These are phyloP conservation scores for Picea sitchensis DNA, from an alignment of 75 land plant genomes.

Conservation along the genomic window DNA sequence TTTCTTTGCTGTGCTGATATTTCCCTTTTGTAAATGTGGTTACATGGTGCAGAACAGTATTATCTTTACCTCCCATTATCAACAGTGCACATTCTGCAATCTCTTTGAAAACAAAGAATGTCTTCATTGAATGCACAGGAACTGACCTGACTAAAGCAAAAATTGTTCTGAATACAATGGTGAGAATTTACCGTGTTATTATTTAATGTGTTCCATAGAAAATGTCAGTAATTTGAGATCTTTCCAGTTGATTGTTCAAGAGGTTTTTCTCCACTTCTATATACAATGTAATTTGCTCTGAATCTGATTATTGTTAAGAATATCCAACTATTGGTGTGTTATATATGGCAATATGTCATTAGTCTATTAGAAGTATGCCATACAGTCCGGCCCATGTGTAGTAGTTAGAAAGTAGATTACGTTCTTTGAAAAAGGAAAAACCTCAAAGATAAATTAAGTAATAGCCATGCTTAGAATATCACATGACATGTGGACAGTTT, in stretches of 20 bases:
- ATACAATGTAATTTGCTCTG: background rate
- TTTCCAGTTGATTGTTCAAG: background rate
- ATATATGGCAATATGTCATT: slow-evolving; percentile 1
- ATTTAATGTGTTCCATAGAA: background rate
- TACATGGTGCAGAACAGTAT: slow-evolving; percentile 62
- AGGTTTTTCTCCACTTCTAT: background rate
- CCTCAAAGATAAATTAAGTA: too few relatives aligned
- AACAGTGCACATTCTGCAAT: slow-evolving; percentile 99
- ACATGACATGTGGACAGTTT: background rate
- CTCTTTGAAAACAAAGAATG: slow-evolving; percentile 83
- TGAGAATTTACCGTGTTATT: slow-evolving; percentile 15
- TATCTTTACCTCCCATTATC: slow-evolving; percentile 97
- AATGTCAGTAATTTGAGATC: background rate
- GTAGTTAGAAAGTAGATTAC: background rate
- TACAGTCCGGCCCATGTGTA: slow-evolving; percentile 6
- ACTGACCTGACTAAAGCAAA: slow-evolving; percentile 95
- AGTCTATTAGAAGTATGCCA: background rate
- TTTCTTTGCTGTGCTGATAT: background rate
- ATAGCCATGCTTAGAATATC: too few relatives aligned
- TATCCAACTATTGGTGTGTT: too few relatives aligned
- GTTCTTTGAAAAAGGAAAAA: too few relatives aligned
- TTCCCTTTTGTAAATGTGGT: background rate
- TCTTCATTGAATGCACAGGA: slow-evolving; percentile 96
- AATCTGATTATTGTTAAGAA: background rate
- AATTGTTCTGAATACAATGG: slow-evolving; percentile 93